Evolutionary conservation across 2,329 filamentous ascomycete species (phyloP).

Genomic region (Aspergillus fructus): DNA sequence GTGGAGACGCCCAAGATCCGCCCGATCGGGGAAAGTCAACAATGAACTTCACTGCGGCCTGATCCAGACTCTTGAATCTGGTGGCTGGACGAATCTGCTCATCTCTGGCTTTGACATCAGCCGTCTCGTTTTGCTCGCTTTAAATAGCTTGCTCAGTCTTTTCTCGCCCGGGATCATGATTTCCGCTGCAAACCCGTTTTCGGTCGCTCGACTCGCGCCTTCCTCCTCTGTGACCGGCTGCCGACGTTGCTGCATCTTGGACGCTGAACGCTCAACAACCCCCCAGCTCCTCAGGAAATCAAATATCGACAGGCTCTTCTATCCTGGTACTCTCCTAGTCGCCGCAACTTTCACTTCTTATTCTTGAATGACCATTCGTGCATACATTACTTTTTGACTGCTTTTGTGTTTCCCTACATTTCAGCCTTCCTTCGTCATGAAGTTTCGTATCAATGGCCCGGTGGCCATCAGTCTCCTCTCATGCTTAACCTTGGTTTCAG

Average conservation of each 20-base stretch:
- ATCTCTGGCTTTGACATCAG: constrained; percentile 1
- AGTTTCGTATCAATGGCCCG: constrained; percentile 24
- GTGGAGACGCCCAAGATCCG: constrained; percentile 5
- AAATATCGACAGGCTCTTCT: background rate
- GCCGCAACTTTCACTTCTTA: background rate
- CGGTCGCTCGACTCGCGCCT: constrained; percentile 4
- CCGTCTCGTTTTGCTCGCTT: background rate
- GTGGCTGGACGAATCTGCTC: constrained; percentile 20
- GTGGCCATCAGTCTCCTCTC: constrained; percentile 30
- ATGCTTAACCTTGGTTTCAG: constrained; percentile 28
- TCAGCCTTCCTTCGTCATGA: constrained; percentile 31
- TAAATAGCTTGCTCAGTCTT: constrained; percentile 5
- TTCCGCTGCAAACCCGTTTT: background rate
- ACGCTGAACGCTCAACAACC: background rate
- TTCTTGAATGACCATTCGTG: background rate
- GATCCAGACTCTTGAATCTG: background rate
- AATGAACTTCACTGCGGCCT: background rate
- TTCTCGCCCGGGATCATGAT: background rate
- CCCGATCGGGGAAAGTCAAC: constrained; percentile 8
- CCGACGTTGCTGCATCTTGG: background rate
- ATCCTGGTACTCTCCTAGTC: background rate
- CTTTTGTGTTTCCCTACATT: constrained; percentile 3
- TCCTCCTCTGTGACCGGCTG: background rate
- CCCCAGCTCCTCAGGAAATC: background rate
- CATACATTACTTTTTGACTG: background rate